A percentile compares a stretch with the other conserved stretches of the same genome.
These are phyloP conservation scores for Usnea hakonensis DNA, from an alignment of 495 filamentous ascomycete genomes.

Conservation along the genomic window DNA sequence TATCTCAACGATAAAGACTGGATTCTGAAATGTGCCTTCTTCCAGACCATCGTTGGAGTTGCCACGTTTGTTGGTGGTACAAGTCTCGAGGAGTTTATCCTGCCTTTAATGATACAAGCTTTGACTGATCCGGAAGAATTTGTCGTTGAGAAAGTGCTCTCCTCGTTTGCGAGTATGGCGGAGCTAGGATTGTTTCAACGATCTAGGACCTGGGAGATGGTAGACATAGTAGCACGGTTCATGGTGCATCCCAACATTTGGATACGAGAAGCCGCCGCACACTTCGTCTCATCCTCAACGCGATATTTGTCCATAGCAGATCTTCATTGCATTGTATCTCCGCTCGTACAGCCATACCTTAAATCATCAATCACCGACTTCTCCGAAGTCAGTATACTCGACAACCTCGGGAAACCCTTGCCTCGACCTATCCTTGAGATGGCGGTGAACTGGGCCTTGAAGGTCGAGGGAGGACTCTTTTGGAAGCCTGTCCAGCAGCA, in stretches of 20 bases:
- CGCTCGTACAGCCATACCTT: constrained; percentile 74
- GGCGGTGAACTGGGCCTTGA: constrained; percentile 77
- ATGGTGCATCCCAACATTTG: constrained; percentile 90
- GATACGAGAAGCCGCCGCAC: constrained; percentile 83
- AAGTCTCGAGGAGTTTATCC: constrained; percentile 88
- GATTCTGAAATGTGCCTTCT: constrained; percentile 94
- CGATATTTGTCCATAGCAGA: constrained; percentile 76
- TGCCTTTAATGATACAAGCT: constrained; percentile 95
- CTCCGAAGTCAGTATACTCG: constrained; percentile 66
- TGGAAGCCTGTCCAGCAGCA: constrained; percentile 70
- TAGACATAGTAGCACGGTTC: constrained; percentile 72
- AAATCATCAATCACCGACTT: constrained; percentile 58
- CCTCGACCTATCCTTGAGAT: constrained; percentile 73
- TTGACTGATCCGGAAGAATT: constrained; percentile 92
- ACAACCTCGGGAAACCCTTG: constrained; percentile 77
- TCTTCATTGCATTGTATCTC: constrained; percentile 69
- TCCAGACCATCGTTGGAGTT: constrained; percentile 90
- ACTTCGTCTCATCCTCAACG: constrained; percentile 70
- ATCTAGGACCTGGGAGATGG: constrained; percentile 76
- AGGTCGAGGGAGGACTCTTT: constrained; percentile 69
- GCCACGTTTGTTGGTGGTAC: constrained; percentile 80
- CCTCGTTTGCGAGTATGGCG: constrained; percentile 84
- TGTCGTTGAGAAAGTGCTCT: constrained; percentile 83
- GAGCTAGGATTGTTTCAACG: constrained; percentile 80
- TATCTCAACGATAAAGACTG: constrained; percentile 96